These are phyloP conservation scores for Pontederia crassipes DNA, from an alignment of 176 grass and related monocot species.

Conservation along the genomic window DNA sequence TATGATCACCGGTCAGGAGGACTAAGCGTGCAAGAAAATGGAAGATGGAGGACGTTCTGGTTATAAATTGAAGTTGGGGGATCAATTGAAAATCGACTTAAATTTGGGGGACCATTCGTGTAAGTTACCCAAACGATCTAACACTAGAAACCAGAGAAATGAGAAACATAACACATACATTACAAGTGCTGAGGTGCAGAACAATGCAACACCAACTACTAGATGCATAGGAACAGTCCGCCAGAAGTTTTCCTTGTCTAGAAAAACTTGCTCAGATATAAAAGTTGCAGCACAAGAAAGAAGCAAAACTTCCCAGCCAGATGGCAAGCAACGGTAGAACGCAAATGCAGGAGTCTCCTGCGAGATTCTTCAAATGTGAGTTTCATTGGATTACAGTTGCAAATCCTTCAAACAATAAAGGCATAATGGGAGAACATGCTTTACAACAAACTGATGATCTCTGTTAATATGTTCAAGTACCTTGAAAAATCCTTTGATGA, in stretches of 20 bases:
- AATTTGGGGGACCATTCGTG: no score
- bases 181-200: constrained; percentile 44
- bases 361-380: not conserved
- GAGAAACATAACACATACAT: constrained; percentile 40
- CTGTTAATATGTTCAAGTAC: constrained; percentile 22
- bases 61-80: no score
- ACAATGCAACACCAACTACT: constrained; percentile 52
- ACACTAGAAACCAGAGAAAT: no score
- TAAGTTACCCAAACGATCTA: no score
- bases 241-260: constrained; percentile 55
- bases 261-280: constrained; percentile 68
- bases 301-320: constrained; percentile 65
- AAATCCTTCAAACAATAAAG: constrained; percentile 12
- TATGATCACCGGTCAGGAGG: no score
- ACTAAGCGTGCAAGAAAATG: no score
- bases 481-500: constrained; percentile 88
- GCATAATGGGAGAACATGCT: not conserved
- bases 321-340: constrained; percentile 58
- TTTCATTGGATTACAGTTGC: constrained; percentile 22
- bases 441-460: no score
- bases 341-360: constrained; percentile 44
- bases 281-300: constrained; percentile 48
- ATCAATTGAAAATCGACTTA: no score
- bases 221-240: constrained; percentile 74
- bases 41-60: no score